Evolutionary conservation across 495 filamentous ascomycete genomes (phyloP).

Genomic region (Aspergillus coremiiformis): DNA sequence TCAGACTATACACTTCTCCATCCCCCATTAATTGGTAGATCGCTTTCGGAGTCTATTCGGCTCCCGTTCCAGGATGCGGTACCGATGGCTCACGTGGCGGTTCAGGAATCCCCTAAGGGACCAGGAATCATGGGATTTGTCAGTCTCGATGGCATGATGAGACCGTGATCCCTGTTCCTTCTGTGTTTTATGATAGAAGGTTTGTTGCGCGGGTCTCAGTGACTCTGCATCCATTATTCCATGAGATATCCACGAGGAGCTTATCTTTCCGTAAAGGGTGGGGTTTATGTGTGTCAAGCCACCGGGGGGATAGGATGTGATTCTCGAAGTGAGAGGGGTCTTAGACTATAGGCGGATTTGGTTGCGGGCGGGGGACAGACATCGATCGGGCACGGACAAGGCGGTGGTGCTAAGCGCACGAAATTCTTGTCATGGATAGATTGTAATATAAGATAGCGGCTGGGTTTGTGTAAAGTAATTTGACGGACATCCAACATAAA

Average conservation of each 20-base stretch:
- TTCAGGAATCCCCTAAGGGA: constrained; percentile 35
- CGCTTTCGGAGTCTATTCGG: constrained; percentile 40
- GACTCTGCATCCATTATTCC: constrained; percentile 26
- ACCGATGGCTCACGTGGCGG: constrained; percentile 30
- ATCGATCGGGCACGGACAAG: background rate
- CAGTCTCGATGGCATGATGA: constrained; percentile 7
- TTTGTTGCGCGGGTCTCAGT: constrained; percentile 12
- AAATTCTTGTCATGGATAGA: background rate
- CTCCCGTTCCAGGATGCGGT: constrained; percentile 37
- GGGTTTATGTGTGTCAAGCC: background rate
- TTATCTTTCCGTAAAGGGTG: background rate
- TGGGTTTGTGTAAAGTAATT: background rate
- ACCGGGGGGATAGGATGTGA: background rate
- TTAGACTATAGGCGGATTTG: background rate
- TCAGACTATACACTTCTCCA: no score
- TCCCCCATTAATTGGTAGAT: constrained; percentile 20
- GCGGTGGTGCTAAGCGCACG: background rate
- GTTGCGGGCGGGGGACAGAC: constrained; percentile 3
- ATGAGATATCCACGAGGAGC: constrained; percentile 1
- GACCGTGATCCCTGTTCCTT: constrained; percentile 3
- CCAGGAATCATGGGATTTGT: constrained; percentile 24
- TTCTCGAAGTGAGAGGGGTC: background rate
- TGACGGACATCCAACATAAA: background rate
- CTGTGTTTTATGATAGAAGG: constrained; percentile 1
- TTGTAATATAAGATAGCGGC: background rate